Evolutionary conservation across 2,329 filamentous ascomycete genomes (phyloP).

Genomic region (Zymoseptoria ardabiliae): DNA sequence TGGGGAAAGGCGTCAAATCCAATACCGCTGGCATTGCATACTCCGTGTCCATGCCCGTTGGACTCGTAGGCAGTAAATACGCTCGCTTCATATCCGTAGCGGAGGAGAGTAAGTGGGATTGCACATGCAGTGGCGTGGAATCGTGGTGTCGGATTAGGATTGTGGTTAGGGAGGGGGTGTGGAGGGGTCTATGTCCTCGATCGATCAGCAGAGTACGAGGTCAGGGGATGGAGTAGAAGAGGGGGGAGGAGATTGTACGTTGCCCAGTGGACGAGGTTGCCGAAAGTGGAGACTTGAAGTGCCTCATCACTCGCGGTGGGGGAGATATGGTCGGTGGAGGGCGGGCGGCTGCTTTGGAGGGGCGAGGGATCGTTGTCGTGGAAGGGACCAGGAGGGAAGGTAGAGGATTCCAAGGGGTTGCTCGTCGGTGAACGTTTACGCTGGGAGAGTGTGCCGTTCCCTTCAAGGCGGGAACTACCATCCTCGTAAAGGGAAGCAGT

Average conservation of each 20-base stretch:
- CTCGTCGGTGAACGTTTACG: no score
- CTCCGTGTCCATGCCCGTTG: not conserved
- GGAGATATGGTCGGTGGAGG: no score
- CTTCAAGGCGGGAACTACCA: no score
- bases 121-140: not conserved
- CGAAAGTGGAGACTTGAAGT: not conserved
- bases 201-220: no score
- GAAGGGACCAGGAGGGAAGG: no score
- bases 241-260: not conserved
- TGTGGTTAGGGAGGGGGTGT: not conserved
- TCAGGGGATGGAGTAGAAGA: not conserved
- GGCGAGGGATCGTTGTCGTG: no score
- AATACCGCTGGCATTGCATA: not conserved
- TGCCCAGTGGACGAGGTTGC: not conserved
- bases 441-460: no score
- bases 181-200: not conserved
- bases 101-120: constrained; percentile 1
- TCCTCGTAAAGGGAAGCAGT: no score
- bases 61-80: not conserved
- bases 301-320: not conserved
- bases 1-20: constrained; percentile 3
- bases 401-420: no score
- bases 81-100: not conserved
- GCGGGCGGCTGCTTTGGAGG: no score
- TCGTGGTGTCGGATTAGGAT: constrained; percentile 5